A percentile compares a stretch with the other conserved stretches of the same genome.
phyloP scores from a whole-genome alignment of 1,139 yeast genomes.

The Pneumocystis wakefieldiae region DNA sequence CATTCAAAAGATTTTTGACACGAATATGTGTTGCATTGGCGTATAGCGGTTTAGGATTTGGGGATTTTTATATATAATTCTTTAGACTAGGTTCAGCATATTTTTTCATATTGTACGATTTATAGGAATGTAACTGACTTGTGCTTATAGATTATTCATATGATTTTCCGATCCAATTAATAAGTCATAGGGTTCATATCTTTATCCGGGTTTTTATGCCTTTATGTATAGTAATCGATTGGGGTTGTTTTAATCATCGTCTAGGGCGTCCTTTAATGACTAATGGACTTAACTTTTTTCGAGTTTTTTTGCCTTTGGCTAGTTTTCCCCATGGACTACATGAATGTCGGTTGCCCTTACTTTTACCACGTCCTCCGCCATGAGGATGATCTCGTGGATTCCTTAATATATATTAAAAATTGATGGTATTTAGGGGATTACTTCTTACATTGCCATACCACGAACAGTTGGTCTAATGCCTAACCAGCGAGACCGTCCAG shows the following conservation, averaged over 20 bases:
- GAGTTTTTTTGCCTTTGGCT: not conserved
- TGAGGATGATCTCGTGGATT: constrained; percentile 96
- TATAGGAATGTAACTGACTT: too few relatives aligned
- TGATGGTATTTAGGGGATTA: not conserved
- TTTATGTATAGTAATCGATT: not conserved
- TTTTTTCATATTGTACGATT: too few relatives aligned
- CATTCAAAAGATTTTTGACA: too few relatives aligned
- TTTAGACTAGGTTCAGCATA: too few relatives aligned
- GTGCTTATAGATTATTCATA: too few relatives aligned
- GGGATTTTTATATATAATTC: too few relatives aligned
- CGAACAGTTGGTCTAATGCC: constrained; percentile 93
- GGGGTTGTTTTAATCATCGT: not conserved
- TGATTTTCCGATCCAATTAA: too few relatives aligned
- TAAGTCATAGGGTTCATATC: not conserved
- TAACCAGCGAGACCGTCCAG: constrained; percentile 84
- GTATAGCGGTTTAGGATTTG: too few relatives aligned
- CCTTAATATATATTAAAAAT: not conserved
- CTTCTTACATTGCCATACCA: constrained; percentile 73
- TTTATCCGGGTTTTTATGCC: not conserved
- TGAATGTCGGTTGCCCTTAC: constrained; percentile 85
- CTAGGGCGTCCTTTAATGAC: not conserved
- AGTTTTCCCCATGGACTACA: constrained; percentile 82
- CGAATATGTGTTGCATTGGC: too few relatives aligned
- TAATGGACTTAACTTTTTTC: not conserved
- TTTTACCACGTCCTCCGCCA: constrained; percentile 99